phyloP scores from a whole-genome alignment of 1,284 basidiomycete genomes.

The Cryptococcus sp. region DNA sequence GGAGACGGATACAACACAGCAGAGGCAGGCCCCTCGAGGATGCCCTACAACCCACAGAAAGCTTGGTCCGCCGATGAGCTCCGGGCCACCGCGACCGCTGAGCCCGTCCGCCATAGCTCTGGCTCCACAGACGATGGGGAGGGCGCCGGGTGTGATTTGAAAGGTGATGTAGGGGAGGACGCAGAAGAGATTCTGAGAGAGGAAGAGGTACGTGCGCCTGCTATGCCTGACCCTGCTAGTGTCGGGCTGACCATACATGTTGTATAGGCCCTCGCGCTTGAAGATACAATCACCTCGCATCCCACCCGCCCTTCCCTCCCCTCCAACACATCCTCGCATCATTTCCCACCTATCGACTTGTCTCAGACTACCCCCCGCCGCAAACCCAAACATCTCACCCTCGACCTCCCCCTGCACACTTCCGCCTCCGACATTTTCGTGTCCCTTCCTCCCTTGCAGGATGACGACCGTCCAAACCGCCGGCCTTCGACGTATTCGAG shows the following conservation, averaged over 20 bases:
- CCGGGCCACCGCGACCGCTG: not conserved
- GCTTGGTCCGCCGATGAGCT: not conserved
- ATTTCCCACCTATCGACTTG: too few relatives aligned
- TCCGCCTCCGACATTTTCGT: constrained; percentile 27
- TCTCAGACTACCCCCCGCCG: not conserved
- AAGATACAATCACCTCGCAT: constrained; percentile 6
- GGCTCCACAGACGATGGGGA: not conserved
- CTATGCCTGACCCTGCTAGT: too few relatives aligned
- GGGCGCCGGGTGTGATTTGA: not conserved
- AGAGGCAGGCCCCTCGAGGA: constrained; percentile 19
- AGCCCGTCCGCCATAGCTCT: not conserved
- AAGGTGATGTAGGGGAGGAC: not conserved
- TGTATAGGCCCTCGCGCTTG: constrained; percentile 9
- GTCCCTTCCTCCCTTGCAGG: not conserved
- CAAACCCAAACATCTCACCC: not conserved
- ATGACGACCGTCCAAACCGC: not conserved
- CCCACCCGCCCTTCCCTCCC: constrained; percentile 1
- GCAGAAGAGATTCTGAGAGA: constrained; percentile 10
- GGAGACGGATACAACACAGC: constrained; percentile 13
- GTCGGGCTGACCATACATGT: too few relatives aligned
- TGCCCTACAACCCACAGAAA: not conserved
- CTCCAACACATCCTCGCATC: not conserved
- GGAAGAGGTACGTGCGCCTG: constrained; percentile 9
- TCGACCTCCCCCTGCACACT: constrained; percentile 13
- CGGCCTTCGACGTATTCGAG: constrained; percentile 41